Percentiles rank a stretch among this genome's conserved stretches.
These are phyloP conservation scores for Penicillium sclerotigenum DNA, from an alignment of 2,329 filamentous ascomycete genomes.

Conservation along the genomic window DNA sequence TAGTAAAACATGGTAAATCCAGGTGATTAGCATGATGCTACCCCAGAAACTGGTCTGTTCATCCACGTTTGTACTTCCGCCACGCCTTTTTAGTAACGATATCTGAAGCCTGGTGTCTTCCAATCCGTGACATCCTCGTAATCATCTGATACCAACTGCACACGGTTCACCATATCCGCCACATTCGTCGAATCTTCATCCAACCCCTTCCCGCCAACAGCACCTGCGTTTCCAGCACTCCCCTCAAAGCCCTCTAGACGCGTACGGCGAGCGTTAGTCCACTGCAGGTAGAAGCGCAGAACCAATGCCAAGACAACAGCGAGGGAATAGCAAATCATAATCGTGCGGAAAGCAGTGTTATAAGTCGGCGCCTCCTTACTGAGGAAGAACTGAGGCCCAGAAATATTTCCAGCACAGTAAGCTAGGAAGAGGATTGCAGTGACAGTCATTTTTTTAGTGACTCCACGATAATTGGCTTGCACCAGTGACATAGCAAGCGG, in stretches of 20 bases:
- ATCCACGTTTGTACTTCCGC: neutral
- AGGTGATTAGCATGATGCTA: neutral
- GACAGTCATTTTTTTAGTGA: constrained; percentile 61
- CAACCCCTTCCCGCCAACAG: constrained; percentile 44
- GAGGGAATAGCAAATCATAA: constrained; percentile 56
- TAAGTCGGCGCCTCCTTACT: constrained; percentile 52
- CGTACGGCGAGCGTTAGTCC: constrained; percentile 46
- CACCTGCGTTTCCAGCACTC: constrained; percentile 28
- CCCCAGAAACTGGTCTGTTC: too few species aligned
- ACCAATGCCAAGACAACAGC: constrained; percentile 45
- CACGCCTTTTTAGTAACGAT: constrained; percentile 38
- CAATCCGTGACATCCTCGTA: constrained; percentile 61
- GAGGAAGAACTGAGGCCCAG: constrained; percentile 56
- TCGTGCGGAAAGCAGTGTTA: constrained; percentile 53
- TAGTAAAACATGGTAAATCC: neutral
- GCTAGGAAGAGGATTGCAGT: constrained; percentile 55
- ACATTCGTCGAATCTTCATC: constrained; percentile 42
- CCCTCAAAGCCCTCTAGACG: constrained; percentile 35
- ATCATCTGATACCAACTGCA: constrained; percentile 45
- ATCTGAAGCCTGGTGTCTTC: constrained; percentile 58
- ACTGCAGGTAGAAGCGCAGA: constrained; percentile 50
- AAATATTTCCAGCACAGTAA: constrained; percentile 57
- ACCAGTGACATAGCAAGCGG: constrained; percentile 56
- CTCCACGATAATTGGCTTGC: constrained; percentile 55
- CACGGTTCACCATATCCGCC: constrained; percentile 25